phyloP scores from a whole-genome alignment of 2,329 filamentous ascomycete genomes.

The Stagonosporopsis vannaccii region DNA sequence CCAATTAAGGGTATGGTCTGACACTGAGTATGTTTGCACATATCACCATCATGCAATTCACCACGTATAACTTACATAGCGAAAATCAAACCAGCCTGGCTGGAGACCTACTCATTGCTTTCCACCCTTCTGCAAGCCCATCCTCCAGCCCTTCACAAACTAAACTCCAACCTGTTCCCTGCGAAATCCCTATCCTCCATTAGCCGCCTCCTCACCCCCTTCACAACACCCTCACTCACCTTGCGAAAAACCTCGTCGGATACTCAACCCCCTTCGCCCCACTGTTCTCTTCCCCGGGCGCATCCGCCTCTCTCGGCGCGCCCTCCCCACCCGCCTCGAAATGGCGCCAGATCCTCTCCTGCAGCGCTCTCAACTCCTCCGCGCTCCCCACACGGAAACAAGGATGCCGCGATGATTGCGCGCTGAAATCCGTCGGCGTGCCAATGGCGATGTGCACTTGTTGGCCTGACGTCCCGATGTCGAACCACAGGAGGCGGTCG shows the following conservation, averaged over 20 bases:
- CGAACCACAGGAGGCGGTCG: slow-evolving; percentile 65
- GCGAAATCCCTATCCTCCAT: slow-evolving; percentile 41
- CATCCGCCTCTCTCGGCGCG: slow-evolving; percentile 63
- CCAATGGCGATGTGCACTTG: slow-evolving; percentile 65
- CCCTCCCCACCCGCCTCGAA: slow-evolving; percentile 56
- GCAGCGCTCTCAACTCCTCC: slow-evolving; percentile 59
- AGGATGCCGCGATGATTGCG: slow-evolving; percentile 59
- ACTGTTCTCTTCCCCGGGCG: slow-evolving; percentile 57
- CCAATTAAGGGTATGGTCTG: too few species aligned
- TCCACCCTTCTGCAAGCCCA: too few species aligned
- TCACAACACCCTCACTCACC: slow-evolving; percentile 17
- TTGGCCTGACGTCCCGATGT: slow-evolving; percentile 62
- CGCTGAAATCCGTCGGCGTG: slow-evolving; percentile 33
- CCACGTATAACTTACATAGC: too few species aligned
- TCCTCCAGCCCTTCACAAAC: slow-evolving; percentile 29
- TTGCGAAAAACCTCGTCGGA: slow-evolving; percentile 67
- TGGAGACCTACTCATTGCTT: too few species aligned
- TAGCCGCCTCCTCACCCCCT: neutral
- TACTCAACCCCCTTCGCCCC: slow-evolving; percentile 63
- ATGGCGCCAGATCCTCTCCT: slow-evolving; percentile 61
- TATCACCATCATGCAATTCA: too few species aligned
- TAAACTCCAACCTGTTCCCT: slow-evolving; percentile 52
- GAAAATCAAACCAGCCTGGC: too few species aligned
- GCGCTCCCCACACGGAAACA: slow-evolving; percentile 63
- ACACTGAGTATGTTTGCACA: too few species aligned